These are phyloP conservation scores for Yamadazyma akitaensis DNA, from an alignment of 805 yeast species.

Conservation along the genomic window DNA sequence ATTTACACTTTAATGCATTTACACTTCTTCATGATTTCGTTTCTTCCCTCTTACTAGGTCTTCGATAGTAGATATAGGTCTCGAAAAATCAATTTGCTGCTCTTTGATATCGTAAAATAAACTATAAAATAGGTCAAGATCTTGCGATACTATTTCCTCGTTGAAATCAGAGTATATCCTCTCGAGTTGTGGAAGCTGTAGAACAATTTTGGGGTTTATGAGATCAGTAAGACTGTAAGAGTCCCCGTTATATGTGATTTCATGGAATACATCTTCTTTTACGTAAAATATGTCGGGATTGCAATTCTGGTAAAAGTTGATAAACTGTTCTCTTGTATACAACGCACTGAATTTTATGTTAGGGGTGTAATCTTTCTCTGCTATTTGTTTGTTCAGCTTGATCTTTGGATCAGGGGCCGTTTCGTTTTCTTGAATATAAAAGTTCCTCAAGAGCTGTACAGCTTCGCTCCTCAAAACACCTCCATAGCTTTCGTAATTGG, in stretches of 20 bases:
- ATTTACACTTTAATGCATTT: not conserved
- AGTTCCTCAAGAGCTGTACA: conserved; percentile 71
- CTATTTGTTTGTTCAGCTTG: conserved; percentile 66
- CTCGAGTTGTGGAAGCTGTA: conserved; percentile 13
- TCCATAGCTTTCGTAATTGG: conserved; percentile 59
- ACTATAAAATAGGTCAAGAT: conserved; percentile 19
- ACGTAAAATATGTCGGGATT: conserved; percentile 19
- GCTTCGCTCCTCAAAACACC: conserved; percentile 83
- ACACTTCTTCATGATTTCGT: conserved; percentile 1
- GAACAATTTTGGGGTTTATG: conserved; percentile 10
- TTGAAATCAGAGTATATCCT: not conserved
- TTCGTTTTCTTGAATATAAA: conserved; percentile 81
- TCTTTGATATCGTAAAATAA: conserved; percentile 26
- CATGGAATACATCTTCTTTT: conserved; percentile 11
- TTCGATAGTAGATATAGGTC: conserved; percentile 14
- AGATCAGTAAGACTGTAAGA: conserved; percentile 22
- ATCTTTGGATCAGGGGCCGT: conserved; percentile 79
- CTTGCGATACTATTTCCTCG: conserved; percentile 15
- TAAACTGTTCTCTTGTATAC: conserved; percentile 50
- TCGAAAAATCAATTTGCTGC: conserved; percentile 20
- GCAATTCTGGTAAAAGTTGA: conserved; percentile 39
- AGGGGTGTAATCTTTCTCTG: conserved; percentile 54
- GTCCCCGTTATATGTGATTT: conserved; percentile 24
- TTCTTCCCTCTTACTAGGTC: conserved; percentile 2
- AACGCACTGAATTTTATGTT: conserved; percentile 54